Evolutionary conservation across 192 early-diverging fungal genomes (phyloP), one percentile per base, ranked within the genome.

Genomic region (Backusella tarrabulga): DNA sequence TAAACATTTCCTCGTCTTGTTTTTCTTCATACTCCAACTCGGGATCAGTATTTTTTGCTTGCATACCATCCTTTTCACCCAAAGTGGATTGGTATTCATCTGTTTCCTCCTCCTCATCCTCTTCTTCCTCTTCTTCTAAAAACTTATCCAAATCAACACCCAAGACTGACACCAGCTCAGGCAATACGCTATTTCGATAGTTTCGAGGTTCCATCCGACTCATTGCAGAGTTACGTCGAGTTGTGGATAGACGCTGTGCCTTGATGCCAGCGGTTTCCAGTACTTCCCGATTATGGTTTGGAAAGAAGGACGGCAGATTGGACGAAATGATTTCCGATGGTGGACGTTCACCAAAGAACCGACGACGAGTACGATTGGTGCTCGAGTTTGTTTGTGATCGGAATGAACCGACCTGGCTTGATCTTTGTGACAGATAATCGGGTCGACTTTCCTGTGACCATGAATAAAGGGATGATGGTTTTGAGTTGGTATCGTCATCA

Each of bases 311-410:
- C 68, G 92, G 89, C 42, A 99, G 87, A 74, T 98, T 94, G 75
- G 93, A 93, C 32, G 93, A 94, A 80, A 99, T 97, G 46, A 95
- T 86, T 82, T 98, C 96, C 12, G 95, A 95, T 0, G 94, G 95
- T 11, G 98, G 98, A 11, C 98, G 92, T 80, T 98, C 96, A 38
- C 96, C 97, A 81, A 99, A 96, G 81, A 98, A 96, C 50, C 92
- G 90, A 44, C 85, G 81, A 72, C 88, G 80, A 11, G 77, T 42
- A n/a, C 66, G 34, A 29, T 29, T 74, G 32, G 50, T 41, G 6
- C 19, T 35, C 2, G 34, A 34, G 21, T 32, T 70, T 11, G 19
- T 50, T 26, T 60, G 72, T 3, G 77, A 60, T 8, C 67, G 78
- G 12, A 75, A 40, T 14, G 77, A 70, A 1, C 41, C 66, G 1